phyloP scores from a whole-genome alignment of 2,329 filamentous ascomycete genomes.

The Sclerotinia spermophila region DNA sequence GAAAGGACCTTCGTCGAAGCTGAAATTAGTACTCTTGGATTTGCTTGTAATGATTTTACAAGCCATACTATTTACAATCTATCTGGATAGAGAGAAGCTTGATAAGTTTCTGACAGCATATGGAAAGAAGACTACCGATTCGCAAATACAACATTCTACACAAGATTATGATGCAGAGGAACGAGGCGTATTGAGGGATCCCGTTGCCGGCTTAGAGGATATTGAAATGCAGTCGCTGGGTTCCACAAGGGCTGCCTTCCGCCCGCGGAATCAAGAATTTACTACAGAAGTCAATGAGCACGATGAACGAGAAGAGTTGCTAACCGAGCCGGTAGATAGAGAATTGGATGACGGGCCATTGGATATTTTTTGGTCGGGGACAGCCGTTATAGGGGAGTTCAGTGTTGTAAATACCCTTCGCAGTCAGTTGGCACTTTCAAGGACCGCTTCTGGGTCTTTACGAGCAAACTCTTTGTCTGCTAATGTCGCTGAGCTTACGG shows the following conservation, averaged over 20 bases:
- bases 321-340: constrained; percentile 24
- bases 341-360: constrained; percentile 30
- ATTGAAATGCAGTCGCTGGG: constrained; percentile 33
- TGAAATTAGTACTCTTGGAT: constrained; percentile 55
- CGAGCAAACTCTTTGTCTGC: constrained; percentile 34
- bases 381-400: constrained; percentile 35
- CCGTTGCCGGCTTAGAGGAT: constrained; percentile 26
- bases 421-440: constrained; percentile 35
- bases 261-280: neutral
- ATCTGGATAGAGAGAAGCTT: constrained; percentile 56
- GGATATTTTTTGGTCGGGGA: constrained; percentile 37
- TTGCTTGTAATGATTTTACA: constrained; percentile 54
- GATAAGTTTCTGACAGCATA: constrained; percentile 35
- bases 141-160: constrained; percentile 11
- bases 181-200: constrained; percentile 32
- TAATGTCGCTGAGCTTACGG: constrained; percentile 28
- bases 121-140: constrained; percentile 12
- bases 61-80: constrained; percentile 61
- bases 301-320: constrained; percentile 25
- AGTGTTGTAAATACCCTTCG: constrained; percentile 35
- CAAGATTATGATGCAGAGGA: constrained; percentile 38
- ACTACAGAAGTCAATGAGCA: neutral
- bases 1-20: constrained; percentile 54
- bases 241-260: constrained; percentile 11
- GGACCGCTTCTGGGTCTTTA: constrained; percentile 30